phyloP scores from a whole-genome alignment of 2,329 filamentous ascomycete genomes.

The Scolecobasidium constrictum region DNA sequence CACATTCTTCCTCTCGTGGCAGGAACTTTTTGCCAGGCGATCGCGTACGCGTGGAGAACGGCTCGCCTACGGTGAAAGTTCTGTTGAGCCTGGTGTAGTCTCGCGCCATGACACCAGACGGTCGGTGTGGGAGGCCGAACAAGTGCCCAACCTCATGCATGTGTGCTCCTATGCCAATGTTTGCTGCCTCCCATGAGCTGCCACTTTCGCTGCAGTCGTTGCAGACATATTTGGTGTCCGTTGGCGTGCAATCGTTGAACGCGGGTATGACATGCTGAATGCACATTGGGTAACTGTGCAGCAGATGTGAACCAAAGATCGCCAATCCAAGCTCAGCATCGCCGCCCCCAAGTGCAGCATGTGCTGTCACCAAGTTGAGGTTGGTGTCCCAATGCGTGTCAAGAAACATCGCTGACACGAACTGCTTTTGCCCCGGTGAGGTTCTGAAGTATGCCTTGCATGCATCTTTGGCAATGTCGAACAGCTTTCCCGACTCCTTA shows the following conservation, averaged over 20 bases:
- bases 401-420: slow-evolving; percentile 76
- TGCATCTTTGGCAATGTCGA: slow-evolving; percentile 64
- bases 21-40: slow-evolving; percentile 66
- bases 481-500: slow-evolving; percentile 62
- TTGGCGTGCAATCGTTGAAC: slow-evolving; percentile 83
- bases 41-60: slow-evolving; percentile 79
- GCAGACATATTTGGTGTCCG: slow-evolving; percentile 66
- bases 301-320: slow-evolving; percentile 83
- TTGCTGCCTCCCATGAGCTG: slow-evolving; percentile 91
- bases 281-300: slow-evolving; percentile 82
- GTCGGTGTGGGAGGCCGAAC: slow-evolving; percentile 82
- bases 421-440: slow-evolving; percentile 67
- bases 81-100: slow-evolving; percentile 81
- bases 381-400: slow-evolving; percentile 79
- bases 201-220: slow-evolving; percentile 83
- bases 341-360: slow-evolving; percentile 73
- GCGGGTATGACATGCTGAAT: slow-evolving; percentile 85
- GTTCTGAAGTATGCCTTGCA: slow-evolving; percentile 68
- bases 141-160: slow-evolving; percentile 84
- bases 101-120: slow-evolving; percentile 81
- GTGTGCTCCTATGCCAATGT: slow-evolving; percentile 87
- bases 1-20: slow-evolving; percentile 69
- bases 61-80: slow-evolving; percentile 69
- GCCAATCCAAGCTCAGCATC: slow-evolving; percentile 52
- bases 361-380: slow-evolving; percentile 58